phyloP scores from a whole-genome alignment of 2,329 filamentous ascomycete species.

The Fusarium oligoseptatum region DNA sequence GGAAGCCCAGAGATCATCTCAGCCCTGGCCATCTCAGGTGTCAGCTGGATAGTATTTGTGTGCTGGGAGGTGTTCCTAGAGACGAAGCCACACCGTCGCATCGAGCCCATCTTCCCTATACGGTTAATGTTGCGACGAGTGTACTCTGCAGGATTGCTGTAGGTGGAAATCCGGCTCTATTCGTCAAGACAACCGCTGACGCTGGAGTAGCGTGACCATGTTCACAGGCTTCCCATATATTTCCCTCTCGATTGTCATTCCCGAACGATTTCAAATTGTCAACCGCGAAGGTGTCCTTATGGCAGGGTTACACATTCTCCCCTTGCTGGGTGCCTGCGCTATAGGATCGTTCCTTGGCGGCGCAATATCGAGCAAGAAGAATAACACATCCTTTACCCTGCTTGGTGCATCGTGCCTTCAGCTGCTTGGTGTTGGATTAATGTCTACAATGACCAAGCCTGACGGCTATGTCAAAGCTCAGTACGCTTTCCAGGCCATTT shows the following conservation, averaged over 20 bases:
- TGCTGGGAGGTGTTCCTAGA: conserved; percentile 65
- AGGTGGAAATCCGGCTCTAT: conserved; percentile 39
- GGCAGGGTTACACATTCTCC: conserved; percentile 70
- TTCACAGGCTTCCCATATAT: conserved; percentile 71
- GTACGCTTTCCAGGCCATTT: conserved; percentile 68
- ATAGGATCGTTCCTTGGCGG: conserved; percentile 69
- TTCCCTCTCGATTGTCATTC: conserved; percentile 69
- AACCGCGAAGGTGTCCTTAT: conserved; percentile 65
- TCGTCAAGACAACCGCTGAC: conserved; percentile 21
- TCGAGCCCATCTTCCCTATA: conserved; percentile 69
- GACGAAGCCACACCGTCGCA: conserved; percentile 50
- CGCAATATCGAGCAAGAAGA: conserved; percentile 64
- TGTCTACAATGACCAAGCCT: conserved; percentile 58
- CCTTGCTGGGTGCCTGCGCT: conserved; percentile 69
- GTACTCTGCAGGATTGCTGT: conserved; percentile 66
- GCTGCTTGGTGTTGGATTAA: conserved; percentile 64
- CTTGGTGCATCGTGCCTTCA: conserved; percentile 65
- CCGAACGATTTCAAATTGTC: conserved; percentile 72
- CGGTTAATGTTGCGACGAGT: conserved; percentile 62
- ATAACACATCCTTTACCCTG: conserved; percentile 66
- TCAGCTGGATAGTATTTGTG: conserved; percentile 64
- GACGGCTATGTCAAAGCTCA: conserved; percentile 55
- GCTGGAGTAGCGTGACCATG: conserved; percentile 63
- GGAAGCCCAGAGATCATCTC: conserved; percentile 63
- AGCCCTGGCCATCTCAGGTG: conserved; percentile 60